These are phyloP conservation scores for Trichoderma hamatum DNA, from an alignment of 2,329 filamentous ascomycete genomes.

Conservation along the genomic window DNA sequence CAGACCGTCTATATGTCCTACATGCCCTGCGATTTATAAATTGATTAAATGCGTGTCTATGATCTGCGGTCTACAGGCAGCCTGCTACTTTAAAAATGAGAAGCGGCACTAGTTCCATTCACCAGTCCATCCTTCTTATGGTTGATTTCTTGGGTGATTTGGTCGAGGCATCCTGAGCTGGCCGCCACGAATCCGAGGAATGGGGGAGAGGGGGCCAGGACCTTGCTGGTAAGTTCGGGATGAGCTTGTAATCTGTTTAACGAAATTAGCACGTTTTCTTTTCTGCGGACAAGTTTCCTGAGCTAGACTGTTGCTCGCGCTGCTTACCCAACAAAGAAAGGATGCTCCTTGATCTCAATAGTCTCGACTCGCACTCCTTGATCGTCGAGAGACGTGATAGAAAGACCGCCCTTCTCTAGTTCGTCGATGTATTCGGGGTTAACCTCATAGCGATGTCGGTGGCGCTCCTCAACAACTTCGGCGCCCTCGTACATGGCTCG, in stretches of 20 bases:
- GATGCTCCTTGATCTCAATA: constrained; percentile 79
- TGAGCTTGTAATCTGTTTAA: constrained; percentile 69
- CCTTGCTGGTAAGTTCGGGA: constrained; percentile 74
- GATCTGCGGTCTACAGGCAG: neutral
- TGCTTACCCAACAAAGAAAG: constrained; percentile 66
- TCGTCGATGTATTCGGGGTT: constrained; percentile 76
- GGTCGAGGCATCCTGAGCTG: constrained; percentile 65
- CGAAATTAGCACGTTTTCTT: constrained; percentile 49
- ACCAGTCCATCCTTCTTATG: neutral
- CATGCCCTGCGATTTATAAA: neutral
- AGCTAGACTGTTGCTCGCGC: neutral
- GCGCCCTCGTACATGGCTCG: constrained; percentile 71
- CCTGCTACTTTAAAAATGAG: neutral
- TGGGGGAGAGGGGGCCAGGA: constrained; percentile 30
- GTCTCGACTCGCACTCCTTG: constrained; percentile 80
- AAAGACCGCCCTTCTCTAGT: constrained; percentile 69
- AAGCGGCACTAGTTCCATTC: neutral
- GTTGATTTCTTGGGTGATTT: constrained; percentile 33
- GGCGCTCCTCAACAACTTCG: constrained; percentile 67
- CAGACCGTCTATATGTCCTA: neutral
- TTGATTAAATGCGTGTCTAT: neutral
- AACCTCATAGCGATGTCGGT: constrained; percentile 89
- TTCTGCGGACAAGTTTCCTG: neutral
- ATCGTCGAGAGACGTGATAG: constrained; percentile 79
- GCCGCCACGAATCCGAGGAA: constrained; percentile 87